Percentiles rank a stretch among this genome's conserved stretches.
Evolutionary conservation across 139 green algal genomes (phyloP).

Genomic region (Asterochloris erici): DNA sequence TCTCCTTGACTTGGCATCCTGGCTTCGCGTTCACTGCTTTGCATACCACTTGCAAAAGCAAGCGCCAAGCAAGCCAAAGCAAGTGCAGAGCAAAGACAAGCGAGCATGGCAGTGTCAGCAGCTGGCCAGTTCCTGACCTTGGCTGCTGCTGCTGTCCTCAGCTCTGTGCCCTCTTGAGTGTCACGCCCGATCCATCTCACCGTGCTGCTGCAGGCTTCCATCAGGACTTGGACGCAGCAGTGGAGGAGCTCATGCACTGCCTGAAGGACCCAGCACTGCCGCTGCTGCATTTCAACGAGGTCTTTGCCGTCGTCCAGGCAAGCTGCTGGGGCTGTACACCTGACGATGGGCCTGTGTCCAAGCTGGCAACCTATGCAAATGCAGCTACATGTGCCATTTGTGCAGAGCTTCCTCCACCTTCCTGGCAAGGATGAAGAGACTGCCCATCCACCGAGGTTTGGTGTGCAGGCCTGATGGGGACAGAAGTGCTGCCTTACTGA

Average conservation of each 20-base stretch:
- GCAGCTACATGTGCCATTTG: not conserved
- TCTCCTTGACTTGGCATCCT: too few relatives aligned
- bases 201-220: slow-evolving; percentile 49
- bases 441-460: too few relatives aligned
- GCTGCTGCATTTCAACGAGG: slow-evolving; percentile 81
- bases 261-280: slow-evolving; percentile 76
- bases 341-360: not conserved
- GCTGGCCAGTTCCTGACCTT: too few relatives aligned
- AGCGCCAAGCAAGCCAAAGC: too few relatives aligned
- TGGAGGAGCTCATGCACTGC: slow-evolving; percentile 62
- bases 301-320: slow-evolving; percentile 59
- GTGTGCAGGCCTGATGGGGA: too few relatives aligned
- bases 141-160: too few relatives aligned
- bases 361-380: not conserved
- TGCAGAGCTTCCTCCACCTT: not conserved
- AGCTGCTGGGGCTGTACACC: not conserved
- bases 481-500: not conserved
- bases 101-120: too few relatives aligned
- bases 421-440: not conserved
- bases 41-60: too few relatives aligned
- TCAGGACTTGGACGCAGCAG: slow-evolving; percentile 50
- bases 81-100: too few relatives aligned
- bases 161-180: too few relatives aligned
- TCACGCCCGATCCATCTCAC: too few relatives aligned
- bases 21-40: too few relatives aligned